Conservation (phyloP, 2,329 filamentous ascomycete species). For the Chaetomiaceae sp. region DNA sequence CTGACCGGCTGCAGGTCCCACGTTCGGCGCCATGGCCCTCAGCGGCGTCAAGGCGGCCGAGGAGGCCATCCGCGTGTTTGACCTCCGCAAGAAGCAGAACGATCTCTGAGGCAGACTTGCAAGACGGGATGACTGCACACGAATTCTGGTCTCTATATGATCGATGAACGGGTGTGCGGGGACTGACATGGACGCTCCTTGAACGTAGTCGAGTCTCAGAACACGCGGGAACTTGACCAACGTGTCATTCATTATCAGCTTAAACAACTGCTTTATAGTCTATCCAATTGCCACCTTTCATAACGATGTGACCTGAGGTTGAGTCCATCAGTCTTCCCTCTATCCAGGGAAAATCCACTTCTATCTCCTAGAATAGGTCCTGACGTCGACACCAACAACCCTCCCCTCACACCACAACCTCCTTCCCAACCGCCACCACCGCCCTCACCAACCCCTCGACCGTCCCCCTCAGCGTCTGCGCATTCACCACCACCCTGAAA, state of each 20-base stretch:
- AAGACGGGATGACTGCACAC: conserved; percentile 1
- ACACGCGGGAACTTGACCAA: too few relatives aligned
- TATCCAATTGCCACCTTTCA: too few relatives aligned
- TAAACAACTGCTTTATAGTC: too few relatives aligned
- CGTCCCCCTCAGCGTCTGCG: conserved; percentile 46
- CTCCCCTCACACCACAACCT: conserved; percentile 14
- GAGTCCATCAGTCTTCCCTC: too few relatives aligned
- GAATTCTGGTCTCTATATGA: background rate
- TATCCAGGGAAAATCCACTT: background rate
- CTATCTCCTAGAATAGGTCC: background rate
- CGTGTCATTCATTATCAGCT: too few relatives aligned
- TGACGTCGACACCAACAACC: background rate
- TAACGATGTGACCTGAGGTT: too few relatives aligned
- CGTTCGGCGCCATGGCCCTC: conserved; percentile 84
- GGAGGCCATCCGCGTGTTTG: conserved; percentile 72
- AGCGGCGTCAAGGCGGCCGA: conserved; percentile 87
- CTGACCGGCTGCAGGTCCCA: conserved; percentile 53
- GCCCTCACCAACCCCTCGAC: conserved; percentile 49
- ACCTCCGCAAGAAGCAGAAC: conserved; percentile 71
- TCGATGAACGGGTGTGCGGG: background rate
- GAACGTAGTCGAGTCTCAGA: background rate
- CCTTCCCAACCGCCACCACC: conserved; percentile 41
- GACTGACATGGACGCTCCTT: background rate
- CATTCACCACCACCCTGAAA: conserved; percentile 55
- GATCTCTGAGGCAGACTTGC: conserved; percentile 27